Percentiles rank a stretch among this genome's conserved stretches.
Evolutionary conservation across 139 green algal species (phyloP).

Genomic region (Spirogloea muscicola): DNA sequence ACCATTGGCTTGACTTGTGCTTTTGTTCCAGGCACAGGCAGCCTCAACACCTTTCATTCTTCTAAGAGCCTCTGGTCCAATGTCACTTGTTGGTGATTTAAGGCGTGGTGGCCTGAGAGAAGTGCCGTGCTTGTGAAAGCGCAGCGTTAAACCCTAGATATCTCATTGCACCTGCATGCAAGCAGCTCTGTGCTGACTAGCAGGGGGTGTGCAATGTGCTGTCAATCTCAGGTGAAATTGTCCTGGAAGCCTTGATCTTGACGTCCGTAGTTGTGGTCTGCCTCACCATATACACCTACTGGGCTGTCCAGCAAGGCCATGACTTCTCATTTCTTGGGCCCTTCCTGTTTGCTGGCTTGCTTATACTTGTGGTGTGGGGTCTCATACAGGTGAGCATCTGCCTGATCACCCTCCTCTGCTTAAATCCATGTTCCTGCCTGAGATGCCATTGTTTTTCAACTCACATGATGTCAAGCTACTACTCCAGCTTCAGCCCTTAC

Average conservation of each 20-base stretch:
- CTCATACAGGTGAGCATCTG: conserved; percentile 54
- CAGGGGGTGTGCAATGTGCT: too few relatives aligned
- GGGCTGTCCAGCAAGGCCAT: conserved; percentile 54
- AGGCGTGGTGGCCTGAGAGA: neutral
- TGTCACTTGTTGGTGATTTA: neutral
- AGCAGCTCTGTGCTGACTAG: too few relatives aligned
- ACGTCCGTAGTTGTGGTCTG: conserved; percentile 54
- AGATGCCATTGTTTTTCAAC: too few relatives aligned
- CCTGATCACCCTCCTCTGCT: neutral
- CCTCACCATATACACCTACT: conserved; percentile 67
- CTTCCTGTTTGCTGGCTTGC: conserved; percentile 60
- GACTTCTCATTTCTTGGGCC: conserved; percentile 64
- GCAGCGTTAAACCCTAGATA: neutral
- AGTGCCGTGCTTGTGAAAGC: neutral
- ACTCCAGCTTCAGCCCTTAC: too few relatives aligned
- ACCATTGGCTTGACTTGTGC: conserved; percentile 19
- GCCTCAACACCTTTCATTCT: neutral
- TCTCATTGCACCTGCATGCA: too few relatives aligned
- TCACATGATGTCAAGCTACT: too few relatives aligned
- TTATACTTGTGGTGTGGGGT: conserved; percentile 49
- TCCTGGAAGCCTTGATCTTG: conserved; percentile 60
- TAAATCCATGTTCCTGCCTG: too few relatives aligned
- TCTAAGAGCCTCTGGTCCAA: too few relatives aligned
- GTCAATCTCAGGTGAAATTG: conserved; percentile 47
- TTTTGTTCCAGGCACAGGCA: conserved; percentile 9